Evolutionary conservation across 2,329 filamentous ascomycete species (phyloP).

Genomic region (Fusarium udum): DNA sequence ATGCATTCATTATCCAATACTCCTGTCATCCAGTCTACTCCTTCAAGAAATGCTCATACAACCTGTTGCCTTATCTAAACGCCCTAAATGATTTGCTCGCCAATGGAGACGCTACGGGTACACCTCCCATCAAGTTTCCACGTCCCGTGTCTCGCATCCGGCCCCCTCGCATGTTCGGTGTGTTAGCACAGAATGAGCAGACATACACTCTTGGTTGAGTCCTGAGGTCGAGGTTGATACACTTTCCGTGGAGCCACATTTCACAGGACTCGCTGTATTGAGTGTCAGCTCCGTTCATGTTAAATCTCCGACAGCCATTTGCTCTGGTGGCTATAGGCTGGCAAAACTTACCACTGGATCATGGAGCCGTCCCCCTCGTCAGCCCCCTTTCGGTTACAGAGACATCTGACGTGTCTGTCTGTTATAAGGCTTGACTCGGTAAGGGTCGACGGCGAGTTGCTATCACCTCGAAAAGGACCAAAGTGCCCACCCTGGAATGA

Average conservation of each 20-base stretch:
- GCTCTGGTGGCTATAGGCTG: not conserved
- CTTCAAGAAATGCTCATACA: constrained; percentile 34
- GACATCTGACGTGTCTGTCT: constrained; percentile 62
- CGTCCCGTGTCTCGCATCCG: constrained; percentile 57
- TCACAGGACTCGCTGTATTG: constrained; percentile 69
- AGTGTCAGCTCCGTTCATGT: constrained; percentile 26
- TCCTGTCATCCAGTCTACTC: constrained; percentile 32
- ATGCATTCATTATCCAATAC: constrained; percentile 26
- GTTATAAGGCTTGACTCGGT: constrained; percentile 58
- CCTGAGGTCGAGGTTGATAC: constrained; percentile 66
- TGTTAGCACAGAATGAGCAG: constrained; percentile 70
- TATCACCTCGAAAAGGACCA: constrained; percentile 48
- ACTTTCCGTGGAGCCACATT: constrained; percentile 71
- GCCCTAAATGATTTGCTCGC: constrained; percentile 56
- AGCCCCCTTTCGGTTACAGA: constrained; percentile 59
- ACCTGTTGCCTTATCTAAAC: constrained; percentile 49
- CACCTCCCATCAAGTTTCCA: constrained; percentile 37
- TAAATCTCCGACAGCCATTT: not conserved
- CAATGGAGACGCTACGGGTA: constrained; percentile 50
- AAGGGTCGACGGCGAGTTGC: constrained; percentile 62
- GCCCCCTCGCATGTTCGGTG: constrained; percentile 62
- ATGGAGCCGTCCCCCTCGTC: constrained; percentile 64
- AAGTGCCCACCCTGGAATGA: constrained; percentile 46
- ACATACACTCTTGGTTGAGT: constrained; percentile 70
- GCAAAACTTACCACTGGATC: constrained; percentile 67